phyloP scores from a whole-genome alignment of 2,329 filamentous ascomycete species.

The Colletotrichum phormii region DNA sequence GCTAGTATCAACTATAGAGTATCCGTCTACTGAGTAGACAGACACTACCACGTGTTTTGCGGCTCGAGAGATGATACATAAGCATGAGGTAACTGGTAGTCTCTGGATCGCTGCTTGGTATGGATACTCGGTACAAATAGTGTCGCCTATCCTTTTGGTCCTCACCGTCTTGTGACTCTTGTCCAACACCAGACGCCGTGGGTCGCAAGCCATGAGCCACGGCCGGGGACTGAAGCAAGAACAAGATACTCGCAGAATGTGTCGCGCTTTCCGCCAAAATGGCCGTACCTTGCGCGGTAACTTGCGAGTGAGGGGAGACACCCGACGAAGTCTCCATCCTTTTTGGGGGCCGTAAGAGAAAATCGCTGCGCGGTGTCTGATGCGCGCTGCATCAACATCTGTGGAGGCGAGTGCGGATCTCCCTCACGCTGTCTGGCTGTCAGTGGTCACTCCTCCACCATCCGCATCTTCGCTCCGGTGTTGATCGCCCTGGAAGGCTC shows the following conservation, averaged over 20 bases:
- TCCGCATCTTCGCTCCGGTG: background rate
- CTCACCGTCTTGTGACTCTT: constrained; percentile 12
- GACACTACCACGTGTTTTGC: background rate
- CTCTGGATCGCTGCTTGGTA: background rate
- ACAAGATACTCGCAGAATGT: background rate
- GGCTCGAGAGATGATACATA: background rate
- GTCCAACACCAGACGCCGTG: background rate
- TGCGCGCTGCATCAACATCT: constrained; percentile 17
- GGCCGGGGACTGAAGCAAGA: background rate
- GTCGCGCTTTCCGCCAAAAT: constrained; percentile 5
- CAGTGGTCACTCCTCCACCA: background rate
- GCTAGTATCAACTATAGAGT: background rate
- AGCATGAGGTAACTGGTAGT: background rate
- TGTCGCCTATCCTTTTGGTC: constrained; percentile 14
- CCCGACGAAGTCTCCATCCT: background rate
- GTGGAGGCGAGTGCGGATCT: constrained; percentile 12
- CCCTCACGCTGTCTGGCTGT: background rate
- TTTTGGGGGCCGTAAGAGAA: constrained; percentile 28
- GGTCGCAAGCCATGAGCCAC: background rate
- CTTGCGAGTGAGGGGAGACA: background rate
- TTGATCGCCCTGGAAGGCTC: background rate
- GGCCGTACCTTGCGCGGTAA: background rate
- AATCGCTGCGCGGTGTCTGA: background rate
- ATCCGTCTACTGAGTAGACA: background rate
- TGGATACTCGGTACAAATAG: background rate